These are phyloP conservation scores for Ramaria rubella DNA, from an alignment of 768 basidiomycete genomes.

Conservation along the genomic window DNA sequence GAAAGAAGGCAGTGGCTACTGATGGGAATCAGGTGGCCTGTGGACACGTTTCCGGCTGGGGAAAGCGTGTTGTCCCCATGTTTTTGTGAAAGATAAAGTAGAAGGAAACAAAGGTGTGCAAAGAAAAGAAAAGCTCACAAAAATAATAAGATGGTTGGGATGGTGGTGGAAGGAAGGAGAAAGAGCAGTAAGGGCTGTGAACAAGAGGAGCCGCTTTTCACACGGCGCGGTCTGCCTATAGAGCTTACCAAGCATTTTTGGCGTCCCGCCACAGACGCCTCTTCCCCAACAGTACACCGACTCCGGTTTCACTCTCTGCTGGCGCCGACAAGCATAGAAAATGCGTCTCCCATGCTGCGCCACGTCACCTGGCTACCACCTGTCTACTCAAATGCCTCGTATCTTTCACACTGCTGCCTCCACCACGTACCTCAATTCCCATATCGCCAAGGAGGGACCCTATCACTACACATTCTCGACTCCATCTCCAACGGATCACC, in stretches of 20 bases:
- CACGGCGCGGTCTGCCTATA: not conserved
- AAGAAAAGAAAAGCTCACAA: not conserved
- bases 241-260: no score
- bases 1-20: not conserved
- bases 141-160: not conserved
- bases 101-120: not conserved
- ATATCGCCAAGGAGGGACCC: no score
- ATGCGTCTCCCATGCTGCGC: no score
- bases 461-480: no score
- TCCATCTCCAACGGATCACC: not conserved
- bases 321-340: no score
- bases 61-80: not conserved
- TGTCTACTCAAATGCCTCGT: no score
- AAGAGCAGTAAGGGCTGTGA: not conserved
- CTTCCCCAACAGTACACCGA: not conserved
- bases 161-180: not conserved
- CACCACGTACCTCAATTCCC: no score
- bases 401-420: no score
- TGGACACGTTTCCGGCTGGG: conserved; percentile 1
- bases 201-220: not conserved
- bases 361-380: no score
- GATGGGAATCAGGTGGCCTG: conserved; percentile 1
- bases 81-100: not conserved
- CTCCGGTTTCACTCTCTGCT: not conserved
- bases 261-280: not conserved